Evolutionary conservation across 23 red algal species (phyloP).

Genomic region (Chondrus crispus): DNA sequence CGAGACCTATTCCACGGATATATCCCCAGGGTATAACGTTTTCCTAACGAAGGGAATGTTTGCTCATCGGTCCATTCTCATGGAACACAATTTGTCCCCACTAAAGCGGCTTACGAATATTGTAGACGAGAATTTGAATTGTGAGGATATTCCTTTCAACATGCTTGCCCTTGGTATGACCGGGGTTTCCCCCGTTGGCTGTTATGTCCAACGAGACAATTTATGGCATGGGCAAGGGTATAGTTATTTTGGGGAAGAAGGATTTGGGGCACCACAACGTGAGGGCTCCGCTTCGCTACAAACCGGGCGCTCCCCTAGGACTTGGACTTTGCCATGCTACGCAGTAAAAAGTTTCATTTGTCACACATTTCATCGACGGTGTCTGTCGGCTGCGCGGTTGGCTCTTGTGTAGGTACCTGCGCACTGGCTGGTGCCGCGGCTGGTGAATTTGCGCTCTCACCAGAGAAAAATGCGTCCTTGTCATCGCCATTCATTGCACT

Average conservation of each 20-base stretch:
- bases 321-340: too few relatives aligned
- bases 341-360: too few relatives aligned
- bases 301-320: too few relatives aligned
- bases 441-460: too few relatives aligned
- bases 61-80: constrained; percentile 64
- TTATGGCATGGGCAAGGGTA: constrained; percentile 17
- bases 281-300: too few relatives aligned
- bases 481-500: too few relatives aligned
- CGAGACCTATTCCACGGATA: constrained; percentile 21
- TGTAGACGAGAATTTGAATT: constrained; percentile 77
- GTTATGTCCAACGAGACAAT: constrained; percentile 59
- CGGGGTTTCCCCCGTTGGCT: constrained; percentile 49
- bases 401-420: too few relatives aligned
- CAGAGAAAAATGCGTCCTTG: too few relatives aligned
- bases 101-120: constrained; percentile 51
- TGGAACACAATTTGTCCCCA: constrained; percentile 56
- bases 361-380: too few relatives aligned
- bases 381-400: too few relatives aligned
- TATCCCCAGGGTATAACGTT: constrained; percentile 66
- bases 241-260: constrained; percentile 3
- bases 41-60: constrained; percentile 88
- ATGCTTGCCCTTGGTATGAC: constrained; percentile 68
- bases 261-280: constrained; percentile 3
- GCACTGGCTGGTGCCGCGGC: too few relatives aligned
- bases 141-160: constrained; percentile 78